Evolutionary conservation across 768 basidiomycete species (phyloP), one percentile per base, ranked within the genome.

Genomic region (Favolaschia claudopus): DNA sequence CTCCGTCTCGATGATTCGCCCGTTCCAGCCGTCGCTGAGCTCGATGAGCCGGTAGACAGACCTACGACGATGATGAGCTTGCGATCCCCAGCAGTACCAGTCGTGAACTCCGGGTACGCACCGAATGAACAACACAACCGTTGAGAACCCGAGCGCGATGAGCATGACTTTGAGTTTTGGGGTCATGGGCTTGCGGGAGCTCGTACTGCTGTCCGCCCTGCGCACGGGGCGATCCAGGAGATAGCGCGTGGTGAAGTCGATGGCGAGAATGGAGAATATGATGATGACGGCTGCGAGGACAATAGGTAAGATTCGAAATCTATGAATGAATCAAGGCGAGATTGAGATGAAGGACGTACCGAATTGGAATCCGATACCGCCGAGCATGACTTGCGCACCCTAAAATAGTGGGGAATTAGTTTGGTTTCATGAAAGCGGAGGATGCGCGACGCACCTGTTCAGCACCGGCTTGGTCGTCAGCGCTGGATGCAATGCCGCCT

Each of bases 361-460:
- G 19, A 87, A 69, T 66, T 90, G 88, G 64, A 89, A 81, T 17
- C 75, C 74, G 56, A 91, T 89, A 47, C 88, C 89, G 5, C 73
- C 84, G 12, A 88, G 77, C 86, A 89, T 88, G 15, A 60, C 22
- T 12, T 40, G 17, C 10, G 58, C 50, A 17, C 58, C 58, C 37
- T 47, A 27, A 3, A 22, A n/a, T 1, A 10, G 19, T 24, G 14
- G 15, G 19, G 20, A 31, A 15, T 38, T 8, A 28, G 7, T 8
- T 14, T 12, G 2, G 15, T 17, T 2, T 2, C 12, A 22, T n/a
- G 36, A 31, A 27, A 17, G 20, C 2, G 12, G 15, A 7, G 8
- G 38, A n/a, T 14, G 27, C 29, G 20, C n/a, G 27, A 42, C 39
- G 38, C 14, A 52, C 50, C n/a, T 17, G 15, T 13, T 53, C 42